Evolutionary conservation across 352 stramenopile species (phyloP).

Genomic region (Ophiocytium majus): DNA sequence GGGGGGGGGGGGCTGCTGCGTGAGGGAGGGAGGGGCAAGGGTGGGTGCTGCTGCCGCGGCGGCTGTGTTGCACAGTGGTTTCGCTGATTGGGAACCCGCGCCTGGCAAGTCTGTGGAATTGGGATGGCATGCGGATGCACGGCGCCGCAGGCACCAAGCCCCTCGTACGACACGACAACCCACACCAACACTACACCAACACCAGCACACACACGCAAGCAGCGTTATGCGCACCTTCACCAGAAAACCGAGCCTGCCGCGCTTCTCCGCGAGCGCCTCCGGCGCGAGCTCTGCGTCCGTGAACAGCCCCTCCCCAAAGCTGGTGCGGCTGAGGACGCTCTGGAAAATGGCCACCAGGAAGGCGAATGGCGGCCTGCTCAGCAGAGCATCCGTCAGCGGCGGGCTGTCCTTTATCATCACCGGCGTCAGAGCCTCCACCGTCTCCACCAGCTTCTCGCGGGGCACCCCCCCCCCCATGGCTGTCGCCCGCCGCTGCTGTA

Average conservation of each 20-base stretch:
- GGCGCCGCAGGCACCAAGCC: not conserved
- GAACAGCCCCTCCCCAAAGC: conserved; percentile 9
- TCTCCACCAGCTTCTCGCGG: not conserved
- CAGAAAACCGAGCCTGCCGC: not conserved
- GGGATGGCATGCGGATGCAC: not conserved
- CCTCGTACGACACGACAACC: not conserved
- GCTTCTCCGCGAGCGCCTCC: conserved; percentile 1
- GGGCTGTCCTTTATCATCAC: not conserved
- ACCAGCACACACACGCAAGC: not conserved
- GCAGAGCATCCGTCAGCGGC: not conserved
- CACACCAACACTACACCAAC: not conserved
- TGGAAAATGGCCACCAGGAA: not conserved
- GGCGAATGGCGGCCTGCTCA: not conserved
- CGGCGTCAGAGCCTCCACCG: not conserved
- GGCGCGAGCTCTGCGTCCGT: not conserved
- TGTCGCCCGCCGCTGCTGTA: no score
- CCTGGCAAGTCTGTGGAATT: no score
- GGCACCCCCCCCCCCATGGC: no score
- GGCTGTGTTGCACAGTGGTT: no score
- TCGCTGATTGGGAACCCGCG: no score
- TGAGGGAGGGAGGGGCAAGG: no score
- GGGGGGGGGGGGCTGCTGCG: no score
- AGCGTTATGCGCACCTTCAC: conserved; percentile 5
- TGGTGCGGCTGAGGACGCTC: not conserved
- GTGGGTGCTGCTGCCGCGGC: no score